Base-by-base conservation (phyloP, 1,139 yeast species). In the Nematodospora anomalae region DNA sequence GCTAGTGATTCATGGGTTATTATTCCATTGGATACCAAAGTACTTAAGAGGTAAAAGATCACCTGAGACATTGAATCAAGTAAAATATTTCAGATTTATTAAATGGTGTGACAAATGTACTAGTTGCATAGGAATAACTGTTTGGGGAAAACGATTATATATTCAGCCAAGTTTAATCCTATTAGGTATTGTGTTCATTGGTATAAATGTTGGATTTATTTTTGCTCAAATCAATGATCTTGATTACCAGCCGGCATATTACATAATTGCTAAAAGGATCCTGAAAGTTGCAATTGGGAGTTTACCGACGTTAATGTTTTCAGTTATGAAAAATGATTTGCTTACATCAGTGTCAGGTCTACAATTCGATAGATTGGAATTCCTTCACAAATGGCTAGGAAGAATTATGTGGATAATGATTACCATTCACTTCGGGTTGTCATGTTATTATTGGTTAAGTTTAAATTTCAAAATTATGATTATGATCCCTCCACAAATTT, bases 401-500 rank as follows among this genome's bases (percentile, higher is more conserved):
- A 53, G 78, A 35, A 45, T 55, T 10, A 58, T 69, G 58, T 71
- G 72, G 60, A 28, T 51, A 2, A 52, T 66, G 58, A 54, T 65
- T n/a, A 57, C 64, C 1, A 46, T 64, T 3, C 79, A 74, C 49
- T 44, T 67, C 32, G 51, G 52, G 6, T 43, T 71, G 32, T 44
- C 43, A 1, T 46, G 59, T 18, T 45, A 53, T 14, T 74, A 74
- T 45, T 74, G 79, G 79, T 45, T 71, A 13, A 51, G 52, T 4
- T 41, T 70, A 34, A 57, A 65, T 15, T 66, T 71, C 42, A 41
- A 51, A 11, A 52, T 69, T 10, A 73, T 74, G 79, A 45, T 74
- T 23, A 41, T 56, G 10, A 74, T 74, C 32, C 79, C 79, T 3
- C 79, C 79, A 1, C 76, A 71, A 46, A 70, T 70, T 16, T 74